These are phyloP conservation scores for Elongisporangium prolatum DNA, from an alignment of 352 stramenopile genomes.

Conservation along the genomic window DNA sequence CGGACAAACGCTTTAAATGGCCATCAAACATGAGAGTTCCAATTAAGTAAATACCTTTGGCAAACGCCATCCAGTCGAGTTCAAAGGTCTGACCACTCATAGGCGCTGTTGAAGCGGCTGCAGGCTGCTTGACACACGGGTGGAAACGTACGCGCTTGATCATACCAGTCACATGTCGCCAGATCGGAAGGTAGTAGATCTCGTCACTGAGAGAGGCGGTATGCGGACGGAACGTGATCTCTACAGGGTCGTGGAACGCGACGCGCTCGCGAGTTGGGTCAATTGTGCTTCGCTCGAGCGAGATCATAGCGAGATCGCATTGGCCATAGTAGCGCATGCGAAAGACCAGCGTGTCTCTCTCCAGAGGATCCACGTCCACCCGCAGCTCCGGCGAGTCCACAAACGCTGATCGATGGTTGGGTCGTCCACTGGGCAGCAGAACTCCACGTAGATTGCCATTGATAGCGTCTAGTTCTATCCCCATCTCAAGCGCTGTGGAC, in stretches of 20 bases:
- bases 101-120: not conserved
- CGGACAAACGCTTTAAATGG: not conserved
- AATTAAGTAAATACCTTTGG: constrained; percentile 29
- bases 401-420: constrained; percentile 21
- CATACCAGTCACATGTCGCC: constrained; percentile 46
- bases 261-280: constrained; percentile 24
- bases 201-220: constrained; percentile 22
- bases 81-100: constrained; percentile 59
- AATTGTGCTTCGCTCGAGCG: constrained; percentile 30
- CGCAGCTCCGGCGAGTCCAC: constrained; percentile 58
- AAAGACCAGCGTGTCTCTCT: constrained; percentile 49
- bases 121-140: constrained; percentile 29
- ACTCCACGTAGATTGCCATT: constrained; percentile 38
- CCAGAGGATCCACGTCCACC: constrained; percentile 39
- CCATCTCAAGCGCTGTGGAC: constrained; percentile 61
- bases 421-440: constrained; percentile 28
- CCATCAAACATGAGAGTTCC: not conserved
- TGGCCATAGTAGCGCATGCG: constrained; percentile 57
- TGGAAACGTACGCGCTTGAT: constrained; percentile 62
- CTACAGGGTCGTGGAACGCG: constrained; percentile 36
- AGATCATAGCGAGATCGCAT: constrained; percentile 51
- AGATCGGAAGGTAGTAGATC: constrained; percentile 63
- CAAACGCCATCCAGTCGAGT: constrained; percentile 66
- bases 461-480: constrained; percentile 46
- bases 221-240: constrained; percentile 48